phyloP scores from a whole-genome alignment of 1,139 yeast species.

The Diutina ranongensis region DNA sequence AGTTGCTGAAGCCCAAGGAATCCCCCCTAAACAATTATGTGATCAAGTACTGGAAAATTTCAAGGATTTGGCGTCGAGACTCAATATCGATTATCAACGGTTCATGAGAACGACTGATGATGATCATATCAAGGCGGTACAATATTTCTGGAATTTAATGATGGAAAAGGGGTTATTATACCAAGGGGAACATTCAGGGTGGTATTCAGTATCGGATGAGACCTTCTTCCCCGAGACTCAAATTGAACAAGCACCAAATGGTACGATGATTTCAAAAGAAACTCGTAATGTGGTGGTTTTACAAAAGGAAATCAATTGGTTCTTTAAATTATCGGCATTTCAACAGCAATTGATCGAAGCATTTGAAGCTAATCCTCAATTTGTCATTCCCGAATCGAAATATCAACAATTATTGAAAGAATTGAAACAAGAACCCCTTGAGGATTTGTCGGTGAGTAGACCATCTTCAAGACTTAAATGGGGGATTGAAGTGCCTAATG shows the following conservation, averaged over 20 bases:
- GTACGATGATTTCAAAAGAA: conserved; percentile 46
- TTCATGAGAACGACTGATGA: conserved; percentile 85
- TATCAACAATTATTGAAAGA: conserved; percentile 48
- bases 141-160: conserved; percentile 57
- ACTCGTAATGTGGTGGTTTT: conserved; percentile 65
- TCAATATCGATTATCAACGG: conserved; percentile 53
- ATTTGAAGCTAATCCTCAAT: conserved; percentile 38
- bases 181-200: conserved; percentile 77
- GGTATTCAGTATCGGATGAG: conserved; percentile 94
- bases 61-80: conserved; percentile 42
- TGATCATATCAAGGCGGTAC: conserved; percentile 62
- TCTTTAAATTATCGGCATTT: conserved; percentile 60
- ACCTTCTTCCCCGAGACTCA: conserved; percentile 84
- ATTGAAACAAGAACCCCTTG: conserved; percentile 33
- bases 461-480: conserved; percentile 69
- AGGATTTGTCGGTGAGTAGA: conserved; percentile 75
- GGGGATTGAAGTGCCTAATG: conserved; percentile 89
- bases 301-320: conserved; percentile 78
- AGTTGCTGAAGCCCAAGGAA: conserved; percentile 43
- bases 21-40: conserved; percentile 55
- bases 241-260: conserved; percentile 27
- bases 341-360: conserved; percentile 40
- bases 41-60: conserved; percentile 61
- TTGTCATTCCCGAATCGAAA: conserved; percentile 54
- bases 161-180: conserved; percentile 55